A percentile compares a stretch with the other conserved stretches of the same genome.
Conservation (phyloP, 2,329 filamentous ascomycete species). For the Fusarium bactridioides region DNA sequence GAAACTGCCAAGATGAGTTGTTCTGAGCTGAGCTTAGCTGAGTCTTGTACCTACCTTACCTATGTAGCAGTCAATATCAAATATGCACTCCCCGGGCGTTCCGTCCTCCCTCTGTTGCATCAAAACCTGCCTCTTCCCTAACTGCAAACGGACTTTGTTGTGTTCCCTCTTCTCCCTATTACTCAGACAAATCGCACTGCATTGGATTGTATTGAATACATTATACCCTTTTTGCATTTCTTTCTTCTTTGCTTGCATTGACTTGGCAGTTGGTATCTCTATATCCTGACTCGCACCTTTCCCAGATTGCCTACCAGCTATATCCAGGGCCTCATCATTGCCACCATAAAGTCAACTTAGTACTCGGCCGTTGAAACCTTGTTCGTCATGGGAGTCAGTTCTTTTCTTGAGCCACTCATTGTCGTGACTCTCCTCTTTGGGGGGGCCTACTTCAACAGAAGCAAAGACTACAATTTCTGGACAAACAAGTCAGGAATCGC, state of each 20-base stretch:
- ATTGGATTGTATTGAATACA: background rate
- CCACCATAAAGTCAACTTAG: background rate
- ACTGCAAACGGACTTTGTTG: background rate
- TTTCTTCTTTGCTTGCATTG: background rate
- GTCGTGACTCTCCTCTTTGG: conserved; percentile 54
- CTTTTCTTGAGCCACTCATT: conserved; percentile 52
- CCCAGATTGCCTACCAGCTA: background rate
- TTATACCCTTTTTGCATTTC: background rate
- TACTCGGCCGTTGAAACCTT: background rate
- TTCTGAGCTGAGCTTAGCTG: background rate
- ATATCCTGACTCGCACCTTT: background rate
- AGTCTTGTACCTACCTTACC: background rate
- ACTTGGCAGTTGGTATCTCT: background rate
- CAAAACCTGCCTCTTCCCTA: conserved; percentile 19
- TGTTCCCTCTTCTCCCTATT: background rate
- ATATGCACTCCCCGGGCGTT: conserved; percentile 11
- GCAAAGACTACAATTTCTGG: conserved; percentile 48
- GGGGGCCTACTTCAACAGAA: conserved; percentile 55
- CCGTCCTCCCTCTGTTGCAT: conserved; percentile 7
- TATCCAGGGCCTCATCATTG: background rate
- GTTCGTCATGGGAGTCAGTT: conserved; percentile 49
- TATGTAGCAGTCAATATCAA: conserved; percentile 4
- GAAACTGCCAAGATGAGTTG: background rate
- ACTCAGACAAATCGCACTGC: background rate
- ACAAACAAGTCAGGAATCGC: conserved; percentile 33